A percentile compares a stretch with the other conserved stretches of the same genome.
Evolutionary conservation across 306 rosid genomes (phyloP).

Genomic region (Styphnolobium japonicum): DNA sequence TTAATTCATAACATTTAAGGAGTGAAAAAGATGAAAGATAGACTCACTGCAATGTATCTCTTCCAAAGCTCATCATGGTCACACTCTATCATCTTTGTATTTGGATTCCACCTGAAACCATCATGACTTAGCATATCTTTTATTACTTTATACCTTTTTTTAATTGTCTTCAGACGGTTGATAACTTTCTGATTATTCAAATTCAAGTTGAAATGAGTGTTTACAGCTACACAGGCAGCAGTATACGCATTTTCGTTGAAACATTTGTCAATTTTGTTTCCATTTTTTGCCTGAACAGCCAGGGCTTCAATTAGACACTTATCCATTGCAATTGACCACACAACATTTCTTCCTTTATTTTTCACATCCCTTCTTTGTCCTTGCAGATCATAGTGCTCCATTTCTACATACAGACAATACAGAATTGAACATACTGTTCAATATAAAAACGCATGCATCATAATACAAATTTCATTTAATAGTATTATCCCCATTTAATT

Average conservation of each 20-base stretch:
- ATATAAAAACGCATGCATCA: background rate
- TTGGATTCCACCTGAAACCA: slow-evolving; percentile 75
- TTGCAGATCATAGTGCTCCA: slow-evolving; percentile 66
- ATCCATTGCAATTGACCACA: slow-evolving; percentile 84
- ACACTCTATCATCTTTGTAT: slow-evolving; percentile 59
- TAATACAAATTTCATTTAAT: background rate
- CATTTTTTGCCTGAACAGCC: slow-evolving; percentile 68
- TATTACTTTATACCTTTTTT: slow-evolving; percentile 73
- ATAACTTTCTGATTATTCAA: slow-evolving; percentile 82
- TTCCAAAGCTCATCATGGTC: slow-evolving; percentile 70
- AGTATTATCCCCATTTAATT: background rate
- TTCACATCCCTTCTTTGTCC: slow-evolving; percentile 66
- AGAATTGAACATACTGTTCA: background rate
- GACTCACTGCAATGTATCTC: slow-evolving; percentile 62
- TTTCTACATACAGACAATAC: slow-evolving; percentile 36
- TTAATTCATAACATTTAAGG: slow-evolving; percentile 2
- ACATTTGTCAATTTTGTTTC: slow-evolving; percentile 80
- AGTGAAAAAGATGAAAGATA: slow-evolving; percentile 3
- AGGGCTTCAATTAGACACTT: slow-evolving; percentile 74
- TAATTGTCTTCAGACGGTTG: slow-evolving; percentile 78
- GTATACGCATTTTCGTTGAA: slow-evolving; percentile 81
- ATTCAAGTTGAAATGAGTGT: slow-evolving; percentile 60
- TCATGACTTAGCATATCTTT: slow-evolving; percentile 68
- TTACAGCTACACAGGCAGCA: slow-evolving; percentile 77
- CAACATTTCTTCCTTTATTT: slow-evolving; percentile 82